phyloP scores from a whole-genome alignment of 2,329 filamentous ascomycete species.

The Colletotrichum viniferum region DNA sequence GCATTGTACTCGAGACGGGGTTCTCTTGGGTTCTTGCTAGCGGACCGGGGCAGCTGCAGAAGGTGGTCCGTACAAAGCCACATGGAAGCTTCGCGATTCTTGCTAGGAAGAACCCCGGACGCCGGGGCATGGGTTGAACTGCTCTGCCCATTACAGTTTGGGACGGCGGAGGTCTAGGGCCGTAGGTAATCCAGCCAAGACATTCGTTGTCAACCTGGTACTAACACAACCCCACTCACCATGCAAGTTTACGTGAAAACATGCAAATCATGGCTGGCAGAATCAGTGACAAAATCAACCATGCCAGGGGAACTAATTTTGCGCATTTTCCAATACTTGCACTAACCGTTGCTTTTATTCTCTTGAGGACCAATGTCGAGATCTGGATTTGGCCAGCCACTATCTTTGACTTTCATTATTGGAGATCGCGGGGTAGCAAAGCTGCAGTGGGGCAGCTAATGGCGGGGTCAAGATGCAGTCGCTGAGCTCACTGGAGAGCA shows the following conservation, averaged over 20 bases:
- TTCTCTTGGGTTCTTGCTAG: background rate
- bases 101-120: background rate
- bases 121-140: background rate
- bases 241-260: background rate
- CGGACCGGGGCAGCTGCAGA: background rate
- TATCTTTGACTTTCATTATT: background rate
- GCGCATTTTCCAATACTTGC: background rate
- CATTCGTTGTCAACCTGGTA: background rate
- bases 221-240: background rate
- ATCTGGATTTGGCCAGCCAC: background rate
- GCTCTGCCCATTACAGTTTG: background rate
- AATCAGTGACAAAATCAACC: background rate
- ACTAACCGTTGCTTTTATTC: background rate
- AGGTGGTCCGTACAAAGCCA: background rate
- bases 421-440: constrained; percentile 18
- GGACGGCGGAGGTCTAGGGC: background rate
- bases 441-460: constrained; percentile 8
- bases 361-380: background rate
- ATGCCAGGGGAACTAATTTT: background rate
- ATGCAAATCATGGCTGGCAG: background rate
- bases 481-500: background rate
- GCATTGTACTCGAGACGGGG: background rate
- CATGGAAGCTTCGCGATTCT: constrained; percentile 3
- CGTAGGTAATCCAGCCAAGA: background rate
- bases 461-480: constrained; percentile 5